phyloP scores from a whole-genome alignment of 1,284 basidiomycete species.

The Bjerkandera adusta region DNA sequence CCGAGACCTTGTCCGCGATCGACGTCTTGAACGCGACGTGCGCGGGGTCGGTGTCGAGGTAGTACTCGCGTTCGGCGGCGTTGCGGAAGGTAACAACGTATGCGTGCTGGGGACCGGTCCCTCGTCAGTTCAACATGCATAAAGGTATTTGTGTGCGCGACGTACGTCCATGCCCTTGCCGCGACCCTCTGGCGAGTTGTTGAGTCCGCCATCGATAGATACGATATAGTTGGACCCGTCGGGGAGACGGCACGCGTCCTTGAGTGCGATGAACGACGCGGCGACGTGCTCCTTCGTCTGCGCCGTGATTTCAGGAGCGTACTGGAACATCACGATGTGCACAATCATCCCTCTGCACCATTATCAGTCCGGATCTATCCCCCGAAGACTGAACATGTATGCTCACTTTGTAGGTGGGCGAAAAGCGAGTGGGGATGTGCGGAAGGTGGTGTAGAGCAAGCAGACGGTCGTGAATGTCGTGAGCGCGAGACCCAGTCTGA shows the following conservation, averaged over 20 bases:
- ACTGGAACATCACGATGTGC: slow-evolving; percentile 15
- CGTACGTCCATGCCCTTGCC: slow-evolving; percentile 10
- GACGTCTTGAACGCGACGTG: slow-evolving; percentile 9
- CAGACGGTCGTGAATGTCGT: slow-evolving; percentile 11
- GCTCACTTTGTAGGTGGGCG: no score
- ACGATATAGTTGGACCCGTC: slow-evolving; percentile 9
- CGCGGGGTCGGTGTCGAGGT: slow-evolving; percentile 8
- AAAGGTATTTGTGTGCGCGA: background rate
- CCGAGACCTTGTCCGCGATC: slow-evolving; percentile 5
- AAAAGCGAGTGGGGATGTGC: background rate
- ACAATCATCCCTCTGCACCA: slow-evolving; percentile 8
- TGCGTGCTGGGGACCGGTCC: no score
- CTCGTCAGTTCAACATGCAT: background rate
- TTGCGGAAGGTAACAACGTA: slow-evolving; percentile 2
- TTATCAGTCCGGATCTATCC: no score
- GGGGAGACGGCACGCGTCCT: slow-evolving; percentile 8
- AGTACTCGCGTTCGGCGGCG: slow-evolving; percentile 7
- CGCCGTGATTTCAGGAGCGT: slow-evolving; percentile 4
- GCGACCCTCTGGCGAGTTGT: slow-evolving; percentile 10
- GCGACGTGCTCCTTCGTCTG: slow-evolving; percentile 6
- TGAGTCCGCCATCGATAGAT: slow-evolving; percentile 12
- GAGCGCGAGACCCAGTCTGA: slow-evolving; percentile 10
- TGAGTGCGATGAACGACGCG: slow-evolving; percentile 14
- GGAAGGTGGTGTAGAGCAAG: slow-evolving; percentile 8
- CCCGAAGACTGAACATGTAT: no score